phyloP scores from a whole-genome alignment of 257 asterid genomes.

The Linderniella brevidens region DNA sequence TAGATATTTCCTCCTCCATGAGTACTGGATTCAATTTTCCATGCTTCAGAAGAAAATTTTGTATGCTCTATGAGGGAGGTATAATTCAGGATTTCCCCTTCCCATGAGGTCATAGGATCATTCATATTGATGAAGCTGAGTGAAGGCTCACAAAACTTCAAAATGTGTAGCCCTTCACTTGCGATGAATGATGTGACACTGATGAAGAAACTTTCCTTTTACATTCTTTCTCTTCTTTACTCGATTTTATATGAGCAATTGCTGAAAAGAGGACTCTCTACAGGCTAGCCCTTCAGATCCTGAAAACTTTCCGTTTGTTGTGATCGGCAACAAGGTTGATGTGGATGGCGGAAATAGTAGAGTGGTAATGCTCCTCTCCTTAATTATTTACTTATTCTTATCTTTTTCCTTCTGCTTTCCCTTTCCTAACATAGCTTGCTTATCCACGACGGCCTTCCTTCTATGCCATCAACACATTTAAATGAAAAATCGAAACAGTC shows the following conservation, averaged over 20 bases:
- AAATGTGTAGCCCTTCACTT: no score
- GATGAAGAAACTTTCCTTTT: neutral
- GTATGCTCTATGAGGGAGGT: neutral
- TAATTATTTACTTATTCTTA: neutral
- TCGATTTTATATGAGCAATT: neutral
- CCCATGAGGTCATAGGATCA: no score
- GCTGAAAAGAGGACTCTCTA: slow-evolving; percentile 11
- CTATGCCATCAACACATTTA: no score
- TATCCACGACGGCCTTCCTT: no score
- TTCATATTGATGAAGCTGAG: no score
- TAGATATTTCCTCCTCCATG: slow-evolving; percentile 5
- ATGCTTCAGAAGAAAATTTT: neutral
- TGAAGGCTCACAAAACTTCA: no score
- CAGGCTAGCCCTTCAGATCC: slow-evolving; percentile 99
- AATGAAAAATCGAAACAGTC: no score
- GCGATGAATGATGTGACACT: no score
- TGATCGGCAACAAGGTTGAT: slow-evolving; percentile 90
- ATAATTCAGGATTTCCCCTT: no score
- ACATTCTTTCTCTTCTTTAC: neutral
- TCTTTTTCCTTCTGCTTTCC: neutral
- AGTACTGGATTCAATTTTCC: neutral
- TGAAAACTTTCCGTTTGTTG: slow-evolving; percentile 94
- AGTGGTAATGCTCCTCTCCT: slow-evolving; percentile 34
- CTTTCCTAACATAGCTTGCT: neutral
- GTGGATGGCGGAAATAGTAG: slow-evolving; percentile 94